Conservation (phyloP, 208 protist species). For the Histomonas meleagridis region DNA sequence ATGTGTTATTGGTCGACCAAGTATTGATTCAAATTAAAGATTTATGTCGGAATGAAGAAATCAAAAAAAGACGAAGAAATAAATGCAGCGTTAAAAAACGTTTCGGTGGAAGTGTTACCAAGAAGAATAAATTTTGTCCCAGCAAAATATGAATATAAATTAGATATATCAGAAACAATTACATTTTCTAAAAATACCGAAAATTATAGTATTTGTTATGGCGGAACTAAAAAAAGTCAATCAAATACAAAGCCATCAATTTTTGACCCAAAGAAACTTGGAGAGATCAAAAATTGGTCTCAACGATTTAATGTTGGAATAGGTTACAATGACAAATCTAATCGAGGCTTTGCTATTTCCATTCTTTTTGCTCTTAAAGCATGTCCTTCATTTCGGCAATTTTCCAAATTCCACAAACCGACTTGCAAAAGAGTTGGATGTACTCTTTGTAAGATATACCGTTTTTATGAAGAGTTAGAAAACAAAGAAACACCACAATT, state of each 20-base stretch:
- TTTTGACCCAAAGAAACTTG: slow-evolving; percentile 14
- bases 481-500: neutral
- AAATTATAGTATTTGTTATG: neutral
- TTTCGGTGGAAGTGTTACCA: neutral
- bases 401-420: neutral
- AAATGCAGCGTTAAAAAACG: neutral
- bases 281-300: neutral
- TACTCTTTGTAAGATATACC: neutral
- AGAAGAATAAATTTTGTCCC: neutral
- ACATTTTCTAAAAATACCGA: neutral
- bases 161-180: neutral
- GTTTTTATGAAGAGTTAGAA: neutral
- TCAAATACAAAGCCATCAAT: neutral
- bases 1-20: too few relatives aligned
- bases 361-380: neutral
- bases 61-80: neutral
- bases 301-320: neutral
- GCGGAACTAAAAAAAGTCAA: neutral
- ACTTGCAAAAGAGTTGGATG: neutral
- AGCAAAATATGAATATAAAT: slow-evolving; percentile 14
- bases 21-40: too few relatives aligned
- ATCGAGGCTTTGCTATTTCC: neutral
- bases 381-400: neutral
- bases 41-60: too few relatives aligned
- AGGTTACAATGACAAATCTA: neutral